phyloP scores from a whole-genome alignment of 192 early-diverging fungal species.

The Funneliformis mosseae region DNA sequence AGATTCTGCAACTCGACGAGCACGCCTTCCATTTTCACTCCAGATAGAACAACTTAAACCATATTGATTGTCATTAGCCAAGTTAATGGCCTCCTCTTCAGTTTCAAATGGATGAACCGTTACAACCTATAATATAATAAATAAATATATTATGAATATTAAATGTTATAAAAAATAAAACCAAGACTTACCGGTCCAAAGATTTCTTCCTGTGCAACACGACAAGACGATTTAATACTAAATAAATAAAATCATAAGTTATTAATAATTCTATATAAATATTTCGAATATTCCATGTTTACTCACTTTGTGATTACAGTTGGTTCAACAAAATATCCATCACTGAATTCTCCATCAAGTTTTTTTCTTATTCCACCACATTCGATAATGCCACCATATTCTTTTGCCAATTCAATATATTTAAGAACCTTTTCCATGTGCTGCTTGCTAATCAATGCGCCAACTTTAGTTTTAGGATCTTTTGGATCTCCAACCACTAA shows the following conservation, averaged over 20 bases:
- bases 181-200: constrained; percentile 67
- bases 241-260: background rate
- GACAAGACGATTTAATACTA: constrained; percentile 42
- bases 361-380: constrained; percentile 50
- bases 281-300: background rate
- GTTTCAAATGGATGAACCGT: constrained; percentile 71
- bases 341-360: constrained; percentile 46
- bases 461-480: constrained; percentile 54
- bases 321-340: constrained; percentile 74
- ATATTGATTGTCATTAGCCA: constrained; percentile 70
- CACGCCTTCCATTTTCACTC: constrained; percentile 64
- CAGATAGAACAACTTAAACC: constrained; percentile 73
- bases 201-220: constrained; percentile 72
- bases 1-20: constrained; percentile 59
- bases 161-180: background rate
- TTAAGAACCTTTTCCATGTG: constrained; percentile 71
- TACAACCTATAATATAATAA: constrained; percentile 51
- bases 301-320: constrained; percentile 68
- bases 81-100: constrained; percentile 67
- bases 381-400: constrained; percentile 63
- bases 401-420: constrained; percentile 65
- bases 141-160: background rate
- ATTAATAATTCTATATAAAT: background rate
- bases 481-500: constrained; percentile 68
- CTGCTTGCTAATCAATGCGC: constrained; percentile 64